phyloP scores from a whole-genome alignment of 2,329 filamentous ascomycete genomes.

The Fusarium euwallaceae region DNA sequence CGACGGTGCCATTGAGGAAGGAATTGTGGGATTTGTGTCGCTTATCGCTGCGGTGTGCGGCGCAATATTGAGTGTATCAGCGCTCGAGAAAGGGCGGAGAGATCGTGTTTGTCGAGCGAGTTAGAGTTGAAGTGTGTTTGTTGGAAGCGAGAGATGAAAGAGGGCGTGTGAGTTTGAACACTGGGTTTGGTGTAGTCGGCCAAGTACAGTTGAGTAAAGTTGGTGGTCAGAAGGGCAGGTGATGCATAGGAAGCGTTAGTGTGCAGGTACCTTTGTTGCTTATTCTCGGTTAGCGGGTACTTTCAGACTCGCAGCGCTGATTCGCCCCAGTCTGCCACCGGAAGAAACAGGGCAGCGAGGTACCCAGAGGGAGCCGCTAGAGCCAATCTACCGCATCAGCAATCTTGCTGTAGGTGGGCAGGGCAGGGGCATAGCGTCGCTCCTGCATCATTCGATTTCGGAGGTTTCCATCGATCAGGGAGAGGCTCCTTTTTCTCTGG shows the following conservation, averaged over 20 bases:
- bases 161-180: constrained; percentile 31
- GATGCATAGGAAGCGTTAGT: constrained; percentile 48
- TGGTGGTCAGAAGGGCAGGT: constrained; percentile 43
- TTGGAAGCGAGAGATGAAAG: constrained; percentile 27
- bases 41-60: constrained; percentile 31
- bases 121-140: constrained; percentile 21
- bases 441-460: constrained; percentile 47
- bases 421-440: not conserved
- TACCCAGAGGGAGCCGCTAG: constrained; percentile 33
- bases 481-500: constrained; percentile 20
- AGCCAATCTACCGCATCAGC: not conserved
- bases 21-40: constrained; percentile 28
- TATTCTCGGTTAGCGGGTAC: constrained; percentile 10
- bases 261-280: constrained; percentile 31
- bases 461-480: constrained; percentile 43
- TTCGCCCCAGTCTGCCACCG: constrained; percentile 29
- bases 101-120: not conserved
- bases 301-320: constrained; percentile 8
- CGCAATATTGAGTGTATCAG: constrained; percentile 17
- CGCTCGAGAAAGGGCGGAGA: constrained; percentile 1
- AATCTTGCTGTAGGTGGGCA: not conserved
- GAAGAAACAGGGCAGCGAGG: constrained; percentile 42
- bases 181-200: constrained; percentile 35
- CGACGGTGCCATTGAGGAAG: constrained; percentile 52
- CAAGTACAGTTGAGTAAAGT: constrained; percentile 31